Percentiles rank a stretch among this genome's conserved stretches.
These are phyloP conservation scores for Phaffia rhodozyma DNA, from an alignment of 1,284 basidiomycete species.

Conservation along the genomic window DNA sequence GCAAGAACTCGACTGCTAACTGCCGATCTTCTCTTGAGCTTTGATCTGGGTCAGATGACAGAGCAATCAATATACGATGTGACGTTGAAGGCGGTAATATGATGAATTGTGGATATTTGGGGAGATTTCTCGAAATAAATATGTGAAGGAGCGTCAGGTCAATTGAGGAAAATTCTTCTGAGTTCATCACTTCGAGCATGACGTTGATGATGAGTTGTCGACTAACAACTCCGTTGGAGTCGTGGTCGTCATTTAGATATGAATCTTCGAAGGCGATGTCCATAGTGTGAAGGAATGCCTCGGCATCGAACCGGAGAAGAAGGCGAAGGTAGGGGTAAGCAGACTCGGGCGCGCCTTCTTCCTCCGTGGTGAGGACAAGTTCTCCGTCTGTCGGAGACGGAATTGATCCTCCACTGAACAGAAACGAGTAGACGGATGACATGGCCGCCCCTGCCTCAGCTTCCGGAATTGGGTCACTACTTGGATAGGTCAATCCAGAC, in stretches of 20 bases:
- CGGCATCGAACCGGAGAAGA: conserved; percentile 78
- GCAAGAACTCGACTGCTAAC: conserved; percentile 85
- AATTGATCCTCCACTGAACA: conserved; percentile 70
- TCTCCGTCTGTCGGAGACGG: conserved; percentile 65
- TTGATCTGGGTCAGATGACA: conserved; percentile 59
- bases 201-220: conserved; percentile 76
- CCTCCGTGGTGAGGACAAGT: conserved; percentile 57
- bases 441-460: conserved; percentile 56
- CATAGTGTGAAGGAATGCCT: conserved; percentile 84
- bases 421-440: conserved; percentile 58
- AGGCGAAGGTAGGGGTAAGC: conserved; percentile 81
- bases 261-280: conserved; percentile 91
- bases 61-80: conserved; percentile 61
- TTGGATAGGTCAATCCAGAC: conserved; percentile 79
- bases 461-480: conserved; percentile 54
- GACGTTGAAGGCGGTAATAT: conserved; percentile 54
- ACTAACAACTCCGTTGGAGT: conserved; percentile 41
- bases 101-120: conserved; percentile 90
- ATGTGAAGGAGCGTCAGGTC: conserved; percentile 81
- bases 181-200: conserved; percentile 57
- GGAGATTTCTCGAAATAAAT: conserved; percentile 89
- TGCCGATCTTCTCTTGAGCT: conserved; percentile 84
- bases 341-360: conserved; percentile 57
- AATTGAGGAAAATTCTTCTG: conserved; percentile 40
- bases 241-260: conserved; percentile 67